Evolutionary conservation across 441 rosid species (phyloP), one percentile per base, ranked within the genome.

Genomic region (Sinapis alba): DNA sequence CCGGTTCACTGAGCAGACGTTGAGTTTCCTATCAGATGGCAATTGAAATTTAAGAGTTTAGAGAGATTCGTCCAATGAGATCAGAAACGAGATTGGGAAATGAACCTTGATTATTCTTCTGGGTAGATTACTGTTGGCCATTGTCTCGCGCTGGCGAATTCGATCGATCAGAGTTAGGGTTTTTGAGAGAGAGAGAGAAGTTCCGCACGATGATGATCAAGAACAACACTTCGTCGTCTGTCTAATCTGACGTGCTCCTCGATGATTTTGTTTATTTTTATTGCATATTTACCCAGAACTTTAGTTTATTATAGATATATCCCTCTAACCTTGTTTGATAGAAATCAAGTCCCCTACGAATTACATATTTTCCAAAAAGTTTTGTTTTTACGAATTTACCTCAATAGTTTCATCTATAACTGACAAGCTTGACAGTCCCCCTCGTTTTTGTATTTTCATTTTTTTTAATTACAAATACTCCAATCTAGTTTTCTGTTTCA

Each of bases 1-100:
- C 99, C 27, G 99, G 99, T 79, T 95, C 99, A 73, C 97, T 95
- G 70, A 95, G 98, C 32, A 95, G 93, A 72, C 99, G 97, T 73
- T 93, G 98, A 65, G 99, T 95, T 87, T 95, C 99, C 98, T 95
- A 84, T 67, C 32, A 74, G 72, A 82, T 75, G 81, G 69, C 65
- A 75, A 45, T 2, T 16, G 47, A 51, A 30, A 15, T 9, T 9
- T 2, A 53, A 59, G 7, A 30, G 61, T 77, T 77, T 32, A 71
- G 61, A 43, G 24, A 51, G 57, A 51, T 51, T 8, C 12, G 50
- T 6, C 1, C 5, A 54, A 73, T 45, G 45, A 27, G 20, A 79
- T 70, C 80, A 47, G 64, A 59, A 16, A 45, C 18, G 16, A 51
- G 76, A 75, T 41, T 62, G 27, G 24, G 53, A 4, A 50, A 56